Conservation (phyloP, 495 filamentous ascomycete genomes). For the Podospora pseudoanserina region DNA sequence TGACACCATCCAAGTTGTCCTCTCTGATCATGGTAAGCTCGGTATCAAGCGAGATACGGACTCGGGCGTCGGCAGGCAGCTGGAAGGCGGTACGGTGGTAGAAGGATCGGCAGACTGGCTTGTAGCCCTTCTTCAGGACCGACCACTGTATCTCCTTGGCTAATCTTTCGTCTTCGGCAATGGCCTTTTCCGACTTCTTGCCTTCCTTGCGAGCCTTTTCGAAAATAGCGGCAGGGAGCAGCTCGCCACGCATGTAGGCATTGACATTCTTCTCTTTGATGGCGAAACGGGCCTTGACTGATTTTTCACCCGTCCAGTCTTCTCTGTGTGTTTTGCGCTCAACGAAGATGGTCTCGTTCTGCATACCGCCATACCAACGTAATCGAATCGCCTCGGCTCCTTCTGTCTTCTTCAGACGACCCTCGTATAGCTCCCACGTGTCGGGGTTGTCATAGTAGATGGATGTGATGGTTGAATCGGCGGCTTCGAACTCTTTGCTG, state of each 20-base stretch:
- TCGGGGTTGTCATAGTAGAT: conserved; percentile 97
- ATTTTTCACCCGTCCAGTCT: conserved; percentile 99
- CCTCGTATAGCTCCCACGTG: conserved; percentile 89
- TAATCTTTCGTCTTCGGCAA: conserved; percentile 82
- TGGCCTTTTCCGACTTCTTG: conserved; percentile 86
- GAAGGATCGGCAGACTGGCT: conserved; percentile 86
- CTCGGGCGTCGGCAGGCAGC: conserved; percentile 90
- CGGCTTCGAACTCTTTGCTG: conserved; percentile 87
- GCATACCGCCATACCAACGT: conserved; percentile 97
- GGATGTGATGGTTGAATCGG: conserved; percentile 92
- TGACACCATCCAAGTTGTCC: conserved; percentile 83
- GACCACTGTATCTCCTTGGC: conserved; percentile 93
- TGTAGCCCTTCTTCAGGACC: conserved; percentile 74
- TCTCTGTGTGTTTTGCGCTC: conserved; percentile 98
- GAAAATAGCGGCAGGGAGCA: conserved; percentile 78
- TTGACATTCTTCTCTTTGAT: conserved; percentile 98
- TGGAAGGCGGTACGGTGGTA: conserved; percentile 99
- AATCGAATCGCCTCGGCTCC: conserved; percentile 95
- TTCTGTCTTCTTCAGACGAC: conserved; percentile 94
- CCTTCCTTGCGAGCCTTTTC: conserved; percentile 92
- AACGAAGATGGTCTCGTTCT: conserved; percentile 89
- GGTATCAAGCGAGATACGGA: conserved; percentile 95
- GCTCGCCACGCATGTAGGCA: conserved; percentile 72
- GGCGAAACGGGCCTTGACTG: conserved; percentile 92
- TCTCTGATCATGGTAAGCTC: conserved; percentile 92